These are phyloP conservation scores for Beauveria medogensis DNA, from an alignment of 2,329 filamentous ascomycete species.

Conservation along the genomic window DNA sequence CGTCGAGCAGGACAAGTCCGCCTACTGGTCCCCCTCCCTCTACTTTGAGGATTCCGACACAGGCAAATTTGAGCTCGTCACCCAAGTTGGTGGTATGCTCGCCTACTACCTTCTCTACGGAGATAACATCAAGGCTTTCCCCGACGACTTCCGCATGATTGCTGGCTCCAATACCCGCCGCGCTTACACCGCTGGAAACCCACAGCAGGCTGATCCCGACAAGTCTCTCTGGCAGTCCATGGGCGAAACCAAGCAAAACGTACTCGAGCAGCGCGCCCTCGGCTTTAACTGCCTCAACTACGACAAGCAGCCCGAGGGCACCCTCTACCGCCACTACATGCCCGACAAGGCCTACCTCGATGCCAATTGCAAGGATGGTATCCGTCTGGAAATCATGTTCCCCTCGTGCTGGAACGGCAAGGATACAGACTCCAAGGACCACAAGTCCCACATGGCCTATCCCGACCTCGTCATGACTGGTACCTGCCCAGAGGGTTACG, in stretches of 20 bases:
- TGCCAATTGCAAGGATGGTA: conserved; percentile 69
- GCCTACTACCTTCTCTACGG: conserved; percentile 80
- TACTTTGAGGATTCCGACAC: conserved; percentile 65
- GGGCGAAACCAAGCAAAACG: conserved; percentile 56
- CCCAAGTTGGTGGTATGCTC: conserved; percentile 74
- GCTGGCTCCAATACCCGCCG: conserved; percentile 63
- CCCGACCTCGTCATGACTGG: conserved; percentile 70
- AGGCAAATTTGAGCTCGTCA: conserved; percentile 59
- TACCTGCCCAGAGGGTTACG: conserved; percentile 61
- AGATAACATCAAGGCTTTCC: conserved; percentile 64
- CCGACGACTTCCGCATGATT: conserved; percentile 71
- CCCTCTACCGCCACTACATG: conserved; percentile 73
- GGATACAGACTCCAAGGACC: conserved; percentile 45
- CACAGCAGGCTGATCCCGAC: conserved; percentile 51
- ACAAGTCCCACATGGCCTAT: conserved; percentile 66
- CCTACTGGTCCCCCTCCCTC: conserved; percentile 74
- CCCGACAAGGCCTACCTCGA: conserved; percentile 76
- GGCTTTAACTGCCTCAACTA: conserved; percentile 98
- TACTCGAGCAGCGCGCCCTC: conserved; percentile 70
- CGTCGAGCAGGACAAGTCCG: conserved; percentile 75
- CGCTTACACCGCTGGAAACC: conserved; percentile 61
- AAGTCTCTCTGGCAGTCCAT: conserved; percentile 63
- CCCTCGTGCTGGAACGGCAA: conserved; percentile 80
- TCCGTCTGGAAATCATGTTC: conserved; percentile 81
- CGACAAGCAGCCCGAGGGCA: conserved; percentile 52